phyloP scores from a whole-genome alignment of 2,329 filamentous ascomycete genomes.

The Fusarium pseudoanthophilum region DNA sequence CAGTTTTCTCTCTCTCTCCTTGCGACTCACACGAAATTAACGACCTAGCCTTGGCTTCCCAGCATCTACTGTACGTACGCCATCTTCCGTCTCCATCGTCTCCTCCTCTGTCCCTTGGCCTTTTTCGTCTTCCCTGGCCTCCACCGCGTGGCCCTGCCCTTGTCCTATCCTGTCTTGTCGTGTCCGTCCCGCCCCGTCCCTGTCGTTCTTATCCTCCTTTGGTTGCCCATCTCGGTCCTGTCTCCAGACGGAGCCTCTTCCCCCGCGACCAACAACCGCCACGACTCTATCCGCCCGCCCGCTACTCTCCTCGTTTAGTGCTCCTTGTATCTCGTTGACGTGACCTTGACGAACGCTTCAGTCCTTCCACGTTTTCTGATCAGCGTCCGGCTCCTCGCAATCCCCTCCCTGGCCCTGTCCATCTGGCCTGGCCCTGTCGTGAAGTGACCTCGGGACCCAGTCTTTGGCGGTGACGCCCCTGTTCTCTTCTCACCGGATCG shows the following conservation, averaged over 20 bases:
- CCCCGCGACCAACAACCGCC: constrained; percentile 39
- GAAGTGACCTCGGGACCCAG: constrained; percentile 41
- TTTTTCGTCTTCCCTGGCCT: constrained; percentile 21
- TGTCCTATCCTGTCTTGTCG: constrained; percentile 19
- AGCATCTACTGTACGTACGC: constrained; percentile 19
- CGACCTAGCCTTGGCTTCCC: neutral
- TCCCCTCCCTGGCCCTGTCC: constrained; percentile 16
- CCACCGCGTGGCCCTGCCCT: constrained; percentile 31
- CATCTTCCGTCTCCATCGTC: constrained; percentile 12
- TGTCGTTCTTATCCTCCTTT: constrained; percentile 39
- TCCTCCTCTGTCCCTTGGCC: neutral
- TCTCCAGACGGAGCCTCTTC: constrained; percentile 46
- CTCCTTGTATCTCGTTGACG: neutral
- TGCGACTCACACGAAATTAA: constrained; percentile 23
- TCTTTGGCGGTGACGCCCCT: constrained; percentile 43
- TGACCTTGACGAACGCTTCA: constrained; percentile 14
- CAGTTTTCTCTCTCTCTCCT: constrained; percentile 8
- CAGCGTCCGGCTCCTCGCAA: constrained; percentile 17
- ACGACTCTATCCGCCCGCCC: constrained; percentile 35
- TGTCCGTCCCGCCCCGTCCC: constrained; percentile 36
- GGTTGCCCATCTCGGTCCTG: constrained; percentile 42
- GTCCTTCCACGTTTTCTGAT: constrained; percentile 28
- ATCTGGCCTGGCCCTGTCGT: constrained; percentile 25
- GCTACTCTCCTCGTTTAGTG: constrained; percentile 8
- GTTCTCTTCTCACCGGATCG: constrained; percentile 37